These are phyloP conservation scores for Elaeis guineensis DNA, from an alignment of 176 grass and related monocot species.

Conservation along the genomic window DNA sequence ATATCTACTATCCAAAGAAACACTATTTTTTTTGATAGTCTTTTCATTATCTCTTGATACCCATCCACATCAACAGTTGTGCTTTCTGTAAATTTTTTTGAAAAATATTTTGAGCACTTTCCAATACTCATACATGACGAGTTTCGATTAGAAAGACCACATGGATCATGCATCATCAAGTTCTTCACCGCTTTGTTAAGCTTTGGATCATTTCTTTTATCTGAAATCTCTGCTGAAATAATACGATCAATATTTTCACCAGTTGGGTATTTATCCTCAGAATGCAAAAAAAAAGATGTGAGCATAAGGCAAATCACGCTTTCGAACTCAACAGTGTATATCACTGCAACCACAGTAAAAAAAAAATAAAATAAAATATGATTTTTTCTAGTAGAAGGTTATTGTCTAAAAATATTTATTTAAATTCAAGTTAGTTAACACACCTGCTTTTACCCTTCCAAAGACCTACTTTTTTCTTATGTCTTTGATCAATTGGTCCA, in stretches of 20 bases:
- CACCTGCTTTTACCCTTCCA: constrained; percentile 5
- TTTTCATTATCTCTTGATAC: constrained; percentile 3
- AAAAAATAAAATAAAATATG: not conserved
- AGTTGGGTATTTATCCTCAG: not conserved
- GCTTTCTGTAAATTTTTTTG: not conserved
- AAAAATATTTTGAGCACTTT: constrained; percentile 2
- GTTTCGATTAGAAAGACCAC: not conserved
- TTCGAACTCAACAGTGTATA: constrained; percentile 14
- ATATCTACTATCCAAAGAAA: constrained; percentile 6
- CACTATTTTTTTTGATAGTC: constrained; percentile 2
- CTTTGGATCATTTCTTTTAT: not conserved
- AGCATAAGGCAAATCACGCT: constrained; percentile 15
- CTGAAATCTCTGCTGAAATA: not conserved
- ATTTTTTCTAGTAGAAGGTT: not conserved
- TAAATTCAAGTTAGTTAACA: not conserved
- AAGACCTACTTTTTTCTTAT: constrained; percentile 8
- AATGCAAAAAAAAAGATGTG: constrained; percentile 3
- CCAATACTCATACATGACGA: constrained; percentile 10
- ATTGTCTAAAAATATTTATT: not conserved
- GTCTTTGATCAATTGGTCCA: constrained; percentile 1
- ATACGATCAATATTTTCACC: constrained; percentile 11
- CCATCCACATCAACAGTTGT: constrained; percentile 18
- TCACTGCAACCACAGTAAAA: not conserved
- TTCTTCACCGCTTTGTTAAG: not conserved
- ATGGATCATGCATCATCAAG: constrained; percentile 13